Evolutionary conservation across 1,284 basidiomycete species (phyloP), one percentile per base, ranked within the genome.

Genomic region (Irpex lacteus): DNA sequence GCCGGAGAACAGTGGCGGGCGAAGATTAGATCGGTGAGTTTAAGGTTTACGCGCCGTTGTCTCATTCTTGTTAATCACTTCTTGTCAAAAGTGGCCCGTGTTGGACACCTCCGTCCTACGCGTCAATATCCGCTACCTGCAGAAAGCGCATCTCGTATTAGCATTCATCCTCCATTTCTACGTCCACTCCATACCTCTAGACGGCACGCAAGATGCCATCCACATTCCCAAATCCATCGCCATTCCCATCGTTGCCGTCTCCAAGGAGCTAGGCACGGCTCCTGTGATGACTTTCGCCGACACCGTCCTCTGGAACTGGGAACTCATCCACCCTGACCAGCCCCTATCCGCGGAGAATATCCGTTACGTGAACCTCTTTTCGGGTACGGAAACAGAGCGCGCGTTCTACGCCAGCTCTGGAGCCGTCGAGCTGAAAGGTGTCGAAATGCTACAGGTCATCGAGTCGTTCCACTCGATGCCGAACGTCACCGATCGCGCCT

Each of bases 261-360:
- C 95, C 4, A 82, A 82, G 13, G 77, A 85, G 61, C 85, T 99
- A 58, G 89, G 89, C 61, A 88, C 98, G 32, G 95, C 97, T 0
- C 97, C 97, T 0, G 86, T 99, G 66, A 81, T 98, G 64, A 98
- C 96, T 0, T 99, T 97, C 73, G 94, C 97, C 40, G 96, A 98
- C 74, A 95, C 93, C 3, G 96, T 99, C 7, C 84, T 98, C 1
- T 99, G 95, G 94, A 98, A 98, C 73, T 96, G 90, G 85, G 83
- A 89, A 59, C 80, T 87, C 60, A 74, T 85, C 61, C 77, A 87
- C 70, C 81, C 89, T 50, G 78, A 76, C 26, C 75, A 77, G 55
- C 86, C 85, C 59, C 74, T 85, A 64, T 85, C 84, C 66, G 76
- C 82, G 65, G 83, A 85, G 67, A 88, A 91, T 77, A 83, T 90